Conservation (phyloP, 1,139 yeast genomes). For the Yamadazyma dushanensis region DNA sequence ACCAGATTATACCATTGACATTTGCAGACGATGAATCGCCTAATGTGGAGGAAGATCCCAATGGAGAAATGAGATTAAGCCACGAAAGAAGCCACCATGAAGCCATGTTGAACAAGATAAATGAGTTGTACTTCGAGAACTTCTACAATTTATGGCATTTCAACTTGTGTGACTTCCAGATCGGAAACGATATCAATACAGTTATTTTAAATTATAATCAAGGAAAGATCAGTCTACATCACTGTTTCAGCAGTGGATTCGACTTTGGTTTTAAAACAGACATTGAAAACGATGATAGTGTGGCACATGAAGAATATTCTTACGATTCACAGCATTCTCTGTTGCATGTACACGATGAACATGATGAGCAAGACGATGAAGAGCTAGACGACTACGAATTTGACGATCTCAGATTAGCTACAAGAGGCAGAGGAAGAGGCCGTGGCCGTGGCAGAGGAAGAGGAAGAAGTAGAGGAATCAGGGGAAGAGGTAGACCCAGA, state of each 20-base stretch:
- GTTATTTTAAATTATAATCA: conserved; percentile 28
- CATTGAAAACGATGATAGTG: conserved; percentile 10
- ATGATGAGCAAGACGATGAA: conserved; percentile 14
- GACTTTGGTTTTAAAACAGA: conserved; percentile 28
- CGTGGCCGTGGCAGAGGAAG: conserved; percentile 21
- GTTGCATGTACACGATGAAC: conserved; percentile 9
- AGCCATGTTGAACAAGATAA: conserved; percentile 33
- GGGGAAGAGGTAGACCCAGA: conserved; percentile 10
- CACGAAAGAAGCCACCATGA: conserved; percentile 5
- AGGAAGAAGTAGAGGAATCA: conserved; percentile 18
- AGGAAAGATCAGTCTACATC: conserved; percentile 26
- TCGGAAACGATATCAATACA: conserved; percentile 23
- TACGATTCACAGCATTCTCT: not conserved
- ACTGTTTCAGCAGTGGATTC: conserved; percentile 35
- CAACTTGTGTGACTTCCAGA: conserved; percentile 58
- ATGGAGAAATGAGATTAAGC: too few relatives aligned
- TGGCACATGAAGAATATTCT: conserved; percentile 7
- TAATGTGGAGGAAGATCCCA: conserved; percentile 15
- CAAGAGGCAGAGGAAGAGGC: conserved; percentile 16
- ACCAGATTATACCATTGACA: conserved; percentile 45
- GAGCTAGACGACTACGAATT: conserved; percentile 15
- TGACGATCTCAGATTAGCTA: conserved; percentile 9
- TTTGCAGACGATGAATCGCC: conserved; percentile 20
- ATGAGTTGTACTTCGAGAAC: conserved; percentile 60
- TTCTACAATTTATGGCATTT: conserved; percentile 79